Base-by-base conservation (phyloP, 805 yeast species). In the Torulaspora franciscae region DNA sequence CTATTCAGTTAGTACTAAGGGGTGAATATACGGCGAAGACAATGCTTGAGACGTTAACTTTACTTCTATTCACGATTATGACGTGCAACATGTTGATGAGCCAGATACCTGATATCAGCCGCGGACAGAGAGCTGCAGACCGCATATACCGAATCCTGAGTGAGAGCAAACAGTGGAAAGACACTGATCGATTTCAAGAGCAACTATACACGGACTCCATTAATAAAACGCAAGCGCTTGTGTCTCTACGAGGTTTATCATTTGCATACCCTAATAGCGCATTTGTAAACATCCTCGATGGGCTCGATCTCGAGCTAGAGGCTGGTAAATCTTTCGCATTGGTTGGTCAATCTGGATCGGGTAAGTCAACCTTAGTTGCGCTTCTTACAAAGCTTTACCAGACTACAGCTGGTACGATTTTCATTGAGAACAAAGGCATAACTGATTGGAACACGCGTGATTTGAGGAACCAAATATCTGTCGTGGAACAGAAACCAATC, bases 321-420 rank as follows among this genome's bases (percentile, higher is more conserved):
- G 54, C 66, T 8, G 76, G 77, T 14, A 77, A 79, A 45, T 68
- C 76, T 0, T 69, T 84, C 15, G 93, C 86, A 0, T 63, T 93
- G 1, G 77, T 82, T 3, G 99, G 99, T 0, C 79, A 76, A 28
- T 86, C 97, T 1, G 99, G 99, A 0, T 75, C 83, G 10, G 99
- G 99, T 0, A 93, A 93, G 63, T 84, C 96, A 0, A 88, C 98
- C 0, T 49, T 91, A 1, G 65, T 79, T 0, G 68, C 73, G 1
- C 54, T 90, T 9, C 50, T 90, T 0, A 63, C 80, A 1, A 68
- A 83, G 40, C 62, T 90, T 1, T 79, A 79, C 48, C 61, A 60
- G 1, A 52, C 64, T 2, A 34, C 32, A 3, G 51, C 64, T 0
- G 74, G 77, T 0, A 42, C 65, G 0, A 65, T 83, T 2, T 55